A percentile compares a stretch with the other conserved stretches of the same genome.
These are phyloP conservation scores for Amauroascus verrucosus DNA, from an alignment of 2,329 filamentous ascomycete species.

Conservation along the genomic window DNA sequence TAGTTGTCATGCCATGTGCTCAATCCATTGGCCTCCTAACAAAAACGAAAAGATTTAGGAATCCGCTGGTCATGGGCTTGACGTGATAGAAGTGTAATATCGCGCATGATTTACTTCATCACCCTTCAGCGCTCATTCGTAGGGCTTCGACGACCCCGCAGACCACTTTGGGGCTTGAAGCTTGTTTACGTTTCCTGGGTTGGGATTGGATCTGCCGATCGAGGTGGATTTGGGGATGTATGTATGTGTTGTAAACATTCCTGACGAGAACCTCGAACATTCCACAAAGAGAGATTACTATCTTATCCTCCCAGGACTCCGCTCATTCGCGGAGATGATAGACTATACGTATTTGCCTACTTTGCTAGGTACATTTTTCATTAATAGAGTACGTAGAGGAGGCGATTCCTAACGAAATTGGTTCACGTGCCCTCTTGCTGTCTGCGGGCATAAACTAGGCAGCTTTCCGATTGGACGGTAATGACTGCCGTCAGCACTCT, in stretches of 20 bases:
- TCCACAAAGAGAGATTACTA: not conserved
- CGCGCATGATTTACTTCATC: not conserved
- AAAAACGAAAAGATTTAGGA: not conserved
- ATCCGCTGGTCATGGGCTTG: no score
- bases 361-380: not conserved
- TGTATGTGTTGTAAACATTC: not conserved
- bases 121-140: not conserved
- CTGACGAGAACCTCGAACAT: not conserved
- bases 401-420: not conserved
- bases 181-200: not conserved
- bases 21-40: not conserved
- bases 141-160: not conserved
- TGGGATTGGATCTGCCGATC: not conserved
- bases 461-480: not conserved
- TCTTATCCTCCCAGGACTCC: no score
- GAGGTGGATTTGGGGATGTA: not conserved
- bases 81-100: not conserved
- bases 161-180: not conserved
- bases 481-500: not conserved
- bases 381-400: not conserved
- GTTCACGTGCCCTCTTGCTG: slow-evolving; percentile 7
- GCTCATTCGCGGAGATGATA: not conserved
- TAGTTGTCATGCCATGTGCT: not conserved
- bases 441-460: not conserved
- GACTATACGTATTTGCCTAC: not conserved